Conservation (phyloP, 2,329 filamentous ascomycete species). For the Colletotrichum truncatum region DNA sequence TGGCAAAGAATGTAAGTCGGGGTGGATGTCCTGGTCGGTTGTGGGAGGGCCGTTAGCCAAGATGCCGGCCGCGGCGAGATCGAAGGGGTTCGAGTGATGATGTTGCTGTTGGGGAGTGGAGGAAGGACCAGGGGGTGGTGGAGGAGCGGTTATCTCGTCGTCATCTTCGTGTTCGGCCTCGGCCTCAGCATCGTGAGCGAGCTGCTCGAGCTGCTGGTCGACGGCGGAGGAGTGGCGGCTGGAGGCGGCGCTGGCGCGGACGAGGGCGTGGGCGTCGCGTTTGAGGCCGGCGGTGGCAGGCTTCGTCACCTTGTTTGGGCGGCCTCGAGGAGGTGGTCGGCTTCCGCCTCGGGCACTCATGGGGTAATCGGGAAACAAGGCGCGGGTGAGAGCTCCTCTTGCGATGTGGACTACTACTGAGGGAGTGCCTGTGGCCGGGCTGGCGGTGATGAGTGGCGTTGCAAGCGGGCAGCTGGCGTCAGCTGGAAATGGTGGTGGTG, state of each 20-base stretch:
- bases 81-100: slow-evolving; percentile 36
- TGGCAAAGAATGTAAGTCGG: slow-evolving; percentile 37
- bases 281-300: slow-evolving; percentile 34
- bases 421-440: slow-evolving; percentile 3
- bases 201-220: slow-evolving; percentile 44
- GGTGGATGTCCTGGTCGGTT: slow-evolving; percentile 35
- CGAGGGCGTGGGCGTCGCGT: slow-evolving; percentile 14
- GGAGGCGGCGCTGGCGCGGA: slow-evolving; percentile 34
- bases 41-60: slow-evolving; percentile 39
- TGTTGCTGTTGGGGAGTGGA: slow-evolving; percentile 20
- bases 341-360: slow-evolving; percentile 33
- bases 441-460: slow-evolving; percentile 25
- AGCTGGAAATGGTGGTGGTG: slow-evolving; percentile 25
- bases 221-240: slow-evolving; percentile 40
- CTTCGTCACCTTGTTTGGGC: slow-evolving; percentile 56
- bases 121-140: no score
- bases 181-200: slow-evolving; percentile 33
- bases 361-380: slow-evolving; percentile 6
- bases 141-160: slow-evolving; percentile 22
- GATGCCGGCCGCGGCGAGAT: slow-evolving; percentile 41
- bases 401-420: slow-evolving; percentile 28
- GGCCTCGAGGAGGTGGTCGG: slow-evolving; percentile 43
- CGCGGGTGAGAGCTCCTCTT: background rate
- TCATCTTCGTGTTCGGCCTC: slow-evolving; percentile 33
- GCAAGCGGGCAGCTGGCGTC: slow-evolving; percentile 27